Conservation (phyloP, 2,329 filamentous ascomycete genomes). For the Esteya vermicola region DNA sequence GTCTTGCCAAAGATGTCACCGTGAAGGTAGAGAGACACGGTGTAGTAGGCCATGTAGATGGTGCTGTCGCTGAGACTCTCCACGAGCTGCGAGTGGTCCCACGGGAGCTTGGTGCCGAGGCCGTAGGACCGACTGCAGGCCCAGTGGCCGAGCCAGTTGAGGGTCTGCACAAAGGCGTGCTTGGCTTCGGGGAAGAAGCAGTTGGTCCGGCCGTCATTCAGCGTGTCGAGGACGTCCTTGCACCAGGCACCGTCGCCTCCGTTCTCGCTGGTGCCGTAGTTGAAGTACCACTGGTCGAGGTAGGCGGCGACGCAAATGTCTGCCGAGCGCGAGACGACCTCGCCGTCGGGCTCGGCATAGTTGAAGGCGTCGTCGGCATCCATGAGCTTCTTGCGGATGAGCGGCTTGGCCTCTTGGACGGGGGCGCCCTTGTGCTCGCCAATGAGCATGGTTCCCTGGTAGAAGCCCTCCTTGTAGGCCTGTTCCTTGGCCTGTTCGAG, state of each 20-base stretch:
- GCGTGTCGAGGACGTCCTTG: constrained; percentile 55
- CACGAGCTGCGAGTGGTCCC: constrained; percentile 82
- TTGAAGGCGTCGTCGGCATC: constrained; percentile 69
- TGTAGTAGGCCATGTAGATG: constrained; percentile 79
- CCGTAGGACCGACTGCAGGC: constrained; percentile 86
- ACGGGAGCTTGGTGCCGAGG: constrained; percentile 69
- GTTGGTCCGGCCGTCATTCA: constrained; percentile 33
- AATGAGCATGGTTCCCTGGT: constrained; percentile 79
- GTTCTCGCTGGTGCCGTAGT: constrained; percentile 40
- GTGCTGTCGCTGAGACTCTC: constrained; percentile 82
- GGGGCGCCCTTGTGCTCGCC: constrained; percentile 80
- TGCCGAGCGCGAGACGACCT: constrained; percentile 67
- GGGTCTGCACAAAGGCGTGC: constrained; percentile 68
- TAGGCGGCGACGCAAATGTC: constrained; percentile 66
- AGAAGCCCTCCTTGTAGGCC: constrained; percentile 95
- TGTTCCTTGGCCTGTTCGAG: constrained; percentile 89
- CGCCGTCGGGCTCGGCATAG: constrained; percentile 85
- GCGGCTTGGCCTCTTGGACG: constrained; percentile 70
- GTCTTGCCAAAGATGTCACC: constrained; percentile 63
- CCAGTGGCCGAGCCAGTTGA: constrained; percentile 93
- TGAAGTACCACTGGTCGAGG: constrained; percentile 95
- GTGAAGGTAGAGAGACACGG: constrained; percentile 53
- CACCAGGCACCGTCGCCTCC: constrained; percentile 75
- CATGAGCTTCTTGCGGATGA: constrained; percentile 65
- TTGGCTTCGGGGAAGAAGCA: constrained; percentile 67